Evolutionary conservation across 2,329 filamentous ascomycete genomes (phyloP).

Genomic region (Cyphellophora attinorum): DNA sequence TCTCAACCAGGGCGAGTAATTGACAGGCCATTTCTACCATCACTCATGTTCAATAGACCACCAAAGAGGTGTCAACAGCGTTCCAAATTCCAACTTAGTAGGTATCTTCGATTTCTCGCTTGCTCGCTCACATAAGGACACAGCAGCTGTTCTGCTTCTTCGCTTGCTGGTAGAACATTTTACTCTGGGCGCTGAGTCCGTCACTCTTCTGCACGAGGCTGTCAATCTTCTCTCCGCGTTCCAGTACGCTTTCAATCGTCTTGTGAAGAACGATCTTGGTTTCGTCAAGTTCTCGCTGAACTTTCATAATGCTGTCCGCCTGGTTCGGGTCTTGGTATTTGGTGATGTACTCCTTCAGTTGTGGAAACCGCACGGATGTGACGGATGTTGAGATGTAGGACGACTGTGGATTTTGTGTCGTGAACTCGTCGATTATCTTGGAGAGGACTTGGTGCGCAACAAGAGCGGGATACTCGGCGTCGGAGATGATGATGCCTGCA

Average conservation of each 20-base stretch:
- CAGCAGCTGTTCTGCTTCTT: slow-evolving; percentile 56
- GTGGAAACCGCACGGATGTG: slow-evolving; percentile 53
- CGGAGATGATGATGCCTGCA: slow-evolving; percentile 67
- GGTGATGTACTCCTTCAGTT: slow-evolving; percentile 67
- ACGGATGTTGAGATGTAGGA: slow-evolving; percentile 50
- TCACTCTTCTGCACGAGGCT: slow-evolving; percentile 85
- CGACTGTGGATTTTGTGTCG: slow-evolving; percentile 62
- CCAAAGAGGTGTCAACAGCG: too few relatives aligned
- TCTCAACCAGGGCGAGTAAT: too few relatives aligned
- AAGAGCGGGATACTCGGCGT: slow-evolving; percentile 64
- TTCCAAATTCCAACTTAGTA: too few relatives aligned
- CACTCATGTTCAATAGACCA: too few relatives aligned
- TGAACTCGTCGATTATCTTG: slow-evolving; percentile 82
- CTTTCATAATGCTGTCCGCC: slow-evolving; percentile 88
- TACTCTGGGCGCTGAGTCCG: slow-evolving; percentile 79
- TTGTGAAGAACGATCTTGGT: slow-evolving; percentile 96
- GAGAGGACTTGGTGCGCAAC: slow-evolving; percentile 80
- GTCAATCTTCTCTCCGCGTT: slow-evolving; percentile 95
- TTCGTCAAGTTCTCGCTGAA: slow-evolving; percentile 93
- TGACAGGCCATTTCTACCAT: too few relatives aligned
- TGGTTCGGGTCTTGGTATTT: slow-evolving; percentile 32
- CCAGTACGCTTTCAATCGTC: slow-evolving; percentile 65
- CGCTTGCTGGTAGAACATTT: slow-evolving; percentile 83
- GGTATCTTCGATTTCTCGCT: too few relatives aligned
- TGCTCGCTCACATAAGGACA: slow-evolving; percentile 41